Evolutionary conservation across 352 stramenopile species (phyloP).

Genomic region (Pythium folliculosum): DNA sequence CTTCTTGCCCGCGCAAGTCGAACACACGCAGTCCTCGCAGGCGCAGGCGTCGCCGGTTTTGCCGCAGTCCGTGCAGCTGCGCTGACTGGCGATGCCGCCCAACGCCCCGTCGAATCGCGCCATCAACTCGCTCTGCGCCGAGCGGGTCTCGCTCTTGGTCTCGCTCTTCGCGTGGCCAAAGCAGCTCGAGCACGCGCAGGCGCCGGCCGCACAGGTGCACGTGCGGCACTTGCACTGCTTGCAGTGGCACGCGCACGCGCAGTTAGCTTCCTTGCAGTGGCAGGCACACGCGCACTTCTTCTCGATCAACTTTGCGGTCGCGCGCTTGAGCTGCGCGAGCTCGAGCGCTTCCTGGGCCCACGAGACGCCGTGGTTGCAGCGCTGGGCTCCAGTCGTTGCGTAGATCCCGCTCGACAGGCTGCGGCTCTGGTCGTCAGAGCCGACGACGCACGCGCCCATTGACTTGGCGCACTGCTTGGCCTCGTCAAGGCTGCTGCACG

Average conservation of each 20-base stretch:
- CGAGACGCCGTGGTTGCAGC: conserved; percentile 55
- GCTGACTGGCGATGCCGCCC: background rate
- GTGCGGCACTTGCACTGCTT: conserved; percentile 29
- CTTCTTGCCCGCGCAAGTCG: conserved; percentile 30
- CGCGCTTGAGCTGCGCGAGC: conserved; percentile 90
- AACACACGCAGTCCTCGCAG: conserved; percentile 42
- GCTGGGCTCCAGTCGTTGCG: conserved; percentile 11
- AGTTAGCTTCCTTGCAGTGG: conserved; percentile 37
- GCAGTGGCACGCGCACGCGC: conserved; percentile 42
- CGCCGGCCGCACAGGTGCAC: conserved; percentile 17
- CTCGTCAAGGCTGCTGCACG: conserved; percentile 91
- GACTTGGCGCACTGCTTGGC: conserved; percentile 76
- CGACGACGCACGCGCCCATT: conserved; percentile 26
- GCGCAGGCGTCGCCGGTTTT: conserved; percentile 27
- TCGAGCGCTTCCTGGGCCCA: conserved; percentile 71
- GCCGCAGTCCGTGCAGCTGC: conserved; percentile 26
- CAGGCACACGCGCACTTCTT: conserved; percentile 34
- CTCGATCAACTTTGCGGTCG: conserved; percentile 28
- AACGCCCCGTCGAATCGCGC: conserved; percentile 27
- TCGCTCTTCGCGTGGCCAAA: conserved; percentile 9
- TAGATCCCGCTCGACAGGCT: no score
- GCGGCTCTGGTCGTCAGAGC: background rate
- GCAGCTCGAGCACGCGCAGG: conserved; percentile 44
- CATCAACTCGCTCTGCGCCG: conserved; percentile 11
- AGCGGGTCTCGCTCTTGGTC: background rate